Evolutionary conservation across 495 filamentous ascomycete genomes (phyloP).

Genomic region (Pyrenula aspistea): DNA sequence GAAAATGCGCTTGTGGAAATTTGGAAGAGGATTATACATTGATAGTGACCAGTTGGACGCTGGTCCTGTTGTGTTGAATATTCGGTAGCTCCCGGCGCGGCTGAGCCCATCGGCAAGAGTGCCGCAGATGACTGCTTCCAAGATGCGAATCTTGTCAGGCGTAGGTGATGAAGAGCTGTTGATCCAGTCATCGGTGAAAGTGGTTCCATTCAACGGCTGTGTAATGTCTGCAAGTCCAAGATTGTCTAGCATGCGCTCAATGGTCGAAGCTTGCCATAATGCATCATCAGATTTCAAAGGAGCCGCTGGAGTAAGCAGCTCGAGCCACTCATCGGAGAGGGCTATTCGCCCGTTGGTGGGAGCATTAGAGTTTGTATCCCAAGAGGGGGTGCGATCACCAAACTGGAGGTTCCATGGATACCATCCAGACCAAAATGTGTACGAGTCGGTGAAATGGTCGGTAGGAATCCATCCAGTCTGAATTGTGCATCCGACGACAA

Average conservation of each 20-base stretch:
- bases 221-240: neutral
- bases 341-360: conserved; percentile 4
- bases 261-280: conserved; percentile 5
- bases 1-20: conserved; percentile 2
- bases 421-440: neutral
- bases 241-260: conserved; percentile 8
- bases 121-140: conserved; percentile 7
- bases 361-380: neutral
- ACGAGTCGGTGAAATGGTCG: conserved; percentile 8
- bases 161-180: neutral
- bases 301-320: conserved; percentile 5
- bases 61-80: conserved; percentile 4
- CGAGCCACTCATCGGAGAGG: conserved; percentile 4
- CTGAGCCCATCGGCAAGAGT: conserved; percentile 8
- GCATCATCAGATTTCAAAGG: neutral
- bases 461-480: conserved; percentile 10
- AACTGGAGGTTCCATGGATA: conserved; percentile 4
- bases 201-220: neutral
- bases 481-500: conserved; percentile 8
- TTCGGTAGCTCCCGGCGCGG: conserved; percentile 3
- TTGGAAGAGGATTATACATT: conserved; percentile 1
- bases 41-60: conserved; percentile 2
- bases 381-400: conserved; percentile 5
- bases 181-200: neutral
- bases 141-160: conserved; percentile 1